Evolutionary conservation across 2,329 filamentous ascomycete species (phyloP).

Genomic region (Coniosporium tulheliwenetii): DNA sequence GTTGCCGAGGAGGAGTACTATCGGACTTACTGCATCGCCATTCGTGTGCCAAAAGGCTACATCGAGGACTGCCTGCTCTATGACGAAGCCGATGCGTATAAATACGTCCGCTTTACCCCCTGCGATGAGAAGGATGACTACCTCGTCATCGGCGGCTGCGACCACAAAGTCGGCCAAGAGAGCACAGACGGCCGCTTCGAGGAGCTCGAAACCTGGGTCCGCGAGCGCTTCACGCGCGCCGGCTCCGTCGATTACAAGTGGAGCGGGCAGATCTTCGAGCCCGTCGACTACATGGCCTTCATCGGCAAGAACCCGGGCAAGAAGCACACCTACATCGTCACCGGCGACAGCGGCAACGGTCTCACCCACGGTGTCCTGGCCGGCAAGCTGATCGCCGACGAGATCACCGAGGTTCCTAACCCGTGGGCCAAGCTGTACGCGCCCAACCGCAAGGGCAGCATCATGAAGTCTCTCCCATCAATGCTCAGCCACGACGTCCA

Average conservation of each 20-base stretch:
- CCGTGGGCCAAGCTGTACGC: slow-evolving; percentile 35
- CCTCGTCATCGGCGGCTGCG: slow-evolving; percentile 39
- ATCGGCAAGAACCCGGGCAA: slow-evolving; percentile 39
- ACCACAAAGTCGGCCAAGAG: slow-evolving; percentile 43
- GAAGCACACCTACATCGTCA: slow-evolving; percentile 37
- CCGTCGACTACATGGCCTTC: slow-evolving; percentile 38
- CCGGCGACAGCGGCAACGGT: slow-evolving; percentile 42
- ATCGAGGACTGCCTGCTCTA: slow-evolving; percentile 41
- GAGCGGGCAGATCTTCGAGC: slow-evolving; percentile 43
- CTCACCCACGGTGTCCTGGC: slow-evolving; percentile 41
- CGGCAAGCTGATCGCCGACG: slow-evolving; percentile 35
- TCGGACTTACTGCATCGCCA: slow-evolving; percentile 41
- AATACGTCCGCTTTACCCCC: slow-evolving; percentile 37
- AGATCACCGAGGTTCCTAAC: slow-evolving; percentile 34
- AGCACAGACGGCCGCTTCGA: slow-evolving; percentile 28
- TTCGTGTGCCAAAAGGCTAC: slow-evolving; percentile 34
- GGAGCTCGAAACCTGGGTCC: slow-evolving; percentile 37
- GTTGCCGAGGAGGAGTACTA: slow-evolving; percentile 37
- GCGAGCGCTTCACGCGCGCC: slow-evolving; percentile 35
- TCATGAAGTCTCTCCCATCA: slow-evolving; percentile 27
- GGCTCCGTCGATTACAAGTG: slow-evolving; percentile 37
- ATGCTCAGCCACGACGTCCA: slow-evolving; percentile 37
- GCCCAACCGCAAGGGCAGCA: slow-evolving; percentile 29
- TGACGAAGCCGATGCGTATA: slow-evolving; percentile 38
- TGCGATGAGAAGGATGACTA: slow-evolving; percentile 40